Evolutionary conservation across 2,329 filamentous ascomycete genomes (phyloP).

Genomic region (Xylogone sp.): DNA sequence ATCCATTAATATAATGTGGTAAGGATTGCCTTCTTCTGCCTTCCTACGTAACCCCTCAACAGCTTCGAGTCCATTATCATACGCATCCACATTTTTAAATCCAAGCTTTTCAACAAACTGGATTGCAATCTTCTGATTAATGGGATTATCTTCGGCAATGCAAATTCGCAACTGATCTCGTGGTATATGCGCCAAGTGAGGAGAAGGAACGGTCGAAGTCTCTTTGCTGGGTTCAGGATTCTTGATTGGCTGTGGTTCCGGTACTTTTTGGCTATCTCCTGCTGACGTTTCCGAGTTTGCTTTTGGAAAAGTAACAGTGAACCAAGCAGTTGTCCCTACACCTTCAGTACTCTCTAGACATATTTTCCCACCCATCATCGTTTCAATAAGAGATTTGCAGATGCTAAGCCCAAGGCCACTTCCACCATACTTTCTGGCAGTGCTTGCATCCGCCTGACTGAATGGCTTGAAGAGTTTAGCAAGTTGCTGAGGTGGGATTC

Average conservation of each 20-base stretch:
- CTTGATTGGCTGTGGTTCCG: conserved; percentile 38
- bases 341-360: conserved; percentile 74
- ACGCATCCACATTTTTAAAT: conserved; percentile 77
- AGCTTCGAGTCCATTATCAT: conserved; percentile 83
- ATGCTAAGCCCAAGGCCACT: conserved; percentile 90
- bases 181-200: conserved; percentile 69
- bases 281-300: conserved; percentile 59
- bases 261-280: conserved; percentile 41
- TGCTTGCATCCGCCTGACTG: conserved; percentile 87
- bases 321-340: conserved; percentile 68
- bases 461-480: conserved; percentile 89
- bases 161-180: conserved; percentile 80
- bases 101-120: conserved; percentile 85
- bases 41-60: conserved; percentile 81
- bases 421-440: conserved; percentile 85
- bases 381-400: conserved; percentile 90
- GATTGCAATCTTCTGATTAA: conserved; percentile 92
- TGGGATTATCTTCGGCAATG: conserved; percentile 91
- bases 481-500: conserved; percentile 77
- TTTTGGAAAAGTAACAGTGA: conserved; percentile 83
- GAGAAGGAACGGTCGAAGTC: conserved; percentile 40
- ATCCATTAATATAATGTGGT: conserved; percentile 92
- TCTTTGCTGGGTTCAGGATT: conserved; percentile 35
- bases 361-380: conserved; percentile 84
- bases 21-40: conserved; percentile 68